Evolutionary conservation across 2,329 filamentous ascomycete species (phyloP), one percentile per base, ranked within the genome.

Genomic region (Magnaporthales sp.): DNA sequence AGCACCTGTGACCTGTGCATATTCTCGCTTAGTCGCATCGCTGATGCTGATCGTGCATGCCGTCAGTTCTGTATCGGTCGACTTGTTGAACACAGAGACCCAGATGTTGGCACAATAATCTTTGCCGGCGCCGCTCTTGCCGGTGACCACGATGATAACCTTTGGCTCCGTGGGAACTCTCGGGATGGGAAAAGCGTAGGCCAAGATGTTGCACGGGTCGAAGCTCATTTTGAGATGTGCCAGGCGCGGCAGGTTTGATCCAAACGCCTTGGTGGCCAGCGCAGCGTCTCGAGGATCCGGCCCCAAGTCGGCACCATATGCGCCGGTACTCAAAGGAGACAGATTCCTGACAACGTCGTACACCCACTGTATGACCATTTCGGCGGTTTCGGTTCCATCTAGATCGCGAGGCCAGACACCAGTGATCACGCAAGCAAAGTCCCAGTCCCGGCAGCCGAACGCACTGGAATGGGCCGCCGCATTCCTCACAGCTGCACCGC

Each of bases 371-470:
- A 83, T 72, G 1, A 74, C 77, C 66, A 72, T 72, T 68, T 67
- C 75, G 68, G 81, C 77, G 11, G 69, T 54, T 62, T 77, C 73
- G 0, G 78, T 82, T 60, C 73, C 79, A 69, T 87, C 84, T 73
- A 84, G 72, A 10, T 83, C 77, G 19, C 85, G 82, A 2, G 78
- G 77, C 86, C 86, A 89, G 67, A 88, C 81, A 29, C 84, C 86
- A 5, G 86, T 89, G 58, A 90, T 72, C 4, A 89, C 84, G 70
- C 86, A 89, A 62, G 86, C 86, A 76, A 83, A 89, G 32, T 84
- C 79, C 86, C 86, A 89, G 72, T 86, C 80, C 74, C 86, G 83
- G 76, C 83, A 87, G 61, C 87, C 86, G 66, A 89, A 89, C 66
- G 86, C 86, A 67, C 82, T 84, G 29, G 77, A 79, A 68, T 81